These are phyloP conservation scores for Linnemannia elongata DNA, from an alignment of 192 early-diverging fungal genomes.

Conservation along the genomic window DNA sequence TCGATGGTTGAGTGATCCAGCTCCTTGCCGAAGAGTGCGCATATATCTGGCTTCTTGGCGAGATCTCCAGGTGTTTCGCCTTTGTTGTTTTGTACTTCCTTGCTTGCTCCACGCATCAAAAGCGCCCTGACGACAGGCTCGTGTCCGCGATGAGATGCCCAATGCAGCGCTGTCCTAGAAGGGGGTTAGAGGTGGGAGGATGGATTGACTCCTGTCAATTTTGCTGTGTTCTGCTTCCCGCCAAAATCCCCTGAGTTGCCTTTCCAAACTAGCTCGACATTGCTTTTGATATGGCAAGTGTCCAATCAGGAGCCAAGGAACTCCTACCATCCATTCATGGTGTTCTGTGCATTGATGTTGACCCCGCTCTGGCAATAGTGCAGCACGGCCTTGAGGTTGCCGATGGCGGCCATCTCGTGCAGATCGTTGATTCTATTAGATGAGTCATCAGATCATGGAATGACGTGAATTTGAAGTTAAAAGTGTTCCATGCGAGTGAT, in stretches of 20 bases:
- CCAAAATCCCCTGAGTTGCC: not conserved
- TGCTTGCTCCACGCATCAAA: slow-evolving; percentile 75
- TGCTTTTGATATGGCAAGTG: not conserved
- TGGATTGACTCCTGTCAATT: slow-evolving; percentile 1
- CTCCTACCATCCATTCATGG: slow-evolving; percentile 77
- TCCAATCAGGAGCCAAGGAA: not conserved
- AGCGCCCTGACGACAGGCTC: slow-evolving; percentile 68
- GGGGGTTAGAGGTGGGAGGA: not conserved
- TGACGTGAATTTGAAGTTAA: not conserved
- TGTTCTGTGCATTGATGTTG: slow-evolving; percentile 77
- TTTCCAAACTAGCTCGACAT: not conserved
- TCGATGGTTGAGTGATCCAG: not conserved
- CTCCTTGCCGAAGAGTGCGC: slow-evolving; percentile 59
- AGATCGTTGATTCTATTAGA: slow-evolving; percentile 53
- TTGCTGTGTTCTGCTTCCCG: not conserved
- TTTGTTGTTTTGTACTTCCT: slow-evolving; percentile 68
- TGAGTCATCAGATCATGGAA: not conserved
- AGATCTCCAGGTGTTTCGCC: slow-evolving; percentile 74
- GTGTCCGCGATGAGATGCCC: slow-evolving; percentile 80
- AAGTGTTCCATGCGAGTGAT: not conserved
- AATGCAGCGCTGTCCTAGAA: slow-evolving; percentile 78
- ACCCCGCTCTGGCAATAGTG: slow-evolving; percentile 75
- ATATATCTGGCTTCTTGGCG: slow-evolving; percentile 63
- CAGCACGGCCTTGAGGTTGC: slow-evolving; percentile 76
- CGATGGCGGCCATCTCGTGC: slow-evolving; percentile 71